phyloP scores from a whole-genome alignment of 2,329 filamentous ascomycete species.

The Aspergillus melleus region DNA sequence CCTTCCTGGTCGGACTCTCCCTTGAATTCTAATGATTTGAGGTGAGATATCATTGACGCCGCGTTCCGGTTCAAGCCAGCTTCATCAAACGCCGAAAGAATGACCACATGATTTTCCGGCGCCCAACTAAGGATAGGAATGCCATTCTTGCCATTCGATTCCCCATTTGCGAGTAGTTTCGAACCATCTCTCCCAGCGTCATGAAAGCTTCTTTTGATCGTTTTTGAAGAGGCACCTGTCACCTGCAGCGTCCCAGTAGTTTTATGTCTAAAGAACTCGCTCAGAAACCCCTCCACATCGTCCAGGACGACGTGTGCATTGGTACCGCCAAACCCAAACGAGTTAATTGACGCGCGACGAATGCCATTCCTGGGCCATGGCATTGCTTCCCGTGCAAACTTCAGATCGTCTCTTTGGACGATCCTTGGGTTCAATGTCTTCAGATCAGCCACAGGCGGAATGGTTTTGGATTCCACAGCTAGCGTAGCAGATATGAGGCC shows the following conservation, averaged over 20 bases:
- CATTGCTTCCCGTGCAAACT: neutral
- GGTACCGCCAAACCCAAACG: conserved; percentile 45
- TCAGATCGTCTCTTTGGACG: neutral
- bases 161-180: neutral
- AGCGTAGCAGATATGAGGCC: conserved; percentile 34
- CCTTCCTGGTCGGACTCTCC: neutral
- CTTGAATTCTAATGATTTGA: neutral
- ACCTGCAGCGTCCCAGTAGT: neutral
- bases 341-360: conserved; percentile 46
- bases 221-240: neutral
- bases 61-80: neutral
- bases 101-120: neutral
- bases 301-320: conserved; percentile 46
- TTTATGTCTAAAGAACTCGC: neutral
- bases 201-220: neutral
- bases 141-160: neutral
- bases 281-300: neutral
- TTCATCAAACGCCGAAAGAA: neutral
- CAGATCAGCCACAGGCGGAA: conserved; percentile 20
- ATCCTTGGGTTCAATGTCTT: neutral
- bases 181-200: neutral
- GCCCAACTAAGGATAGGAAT: neutral
- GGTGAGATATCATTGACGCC: neutral
- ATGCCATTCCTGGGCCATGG: conserved; percentile 14
- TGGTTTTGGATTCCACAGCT: conserved; percentile 34